Conservation (phyloP, 2,329 filamentous ascomycete species). For the Chalaropsis thielavioides region DNA sequence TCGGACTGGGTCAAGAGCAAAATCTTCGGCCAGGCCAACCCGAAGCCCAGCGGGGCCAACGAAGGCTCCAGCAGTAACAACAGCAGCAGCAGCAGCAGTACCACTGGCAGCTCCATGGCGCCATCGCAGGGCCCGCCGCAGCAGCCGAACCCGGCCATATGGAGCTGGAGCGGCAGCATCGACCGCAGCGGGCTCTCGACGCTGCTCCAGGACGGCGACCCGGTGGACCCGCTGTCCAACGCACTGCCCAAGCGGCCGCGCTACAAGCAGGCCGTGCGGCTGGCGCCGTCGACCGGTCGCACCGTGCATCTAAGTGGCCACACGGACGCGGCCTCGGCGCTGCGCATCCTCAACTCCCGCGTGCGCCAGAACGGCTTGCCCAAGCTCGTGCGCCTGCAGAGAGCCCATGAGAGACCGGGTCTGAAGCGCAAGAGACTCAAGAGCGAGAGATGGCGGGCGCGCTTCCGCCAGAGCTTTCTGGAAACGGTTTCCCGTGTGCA, state of each 20-base stretch:
- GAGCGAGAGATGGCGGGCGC: slow-evolving; percentile 52
- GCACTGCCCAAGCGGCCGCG: slow-evolving; percentile 1
- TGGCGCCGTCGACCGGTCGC: slow-evolving; percentile 32
- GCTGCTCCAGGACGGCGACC: slow-evolving; percentile 1
- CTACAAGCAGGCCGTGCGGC: slow-evolving; percentile 23
- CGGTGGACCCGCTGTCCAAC: slow-evolving; percentile 16
- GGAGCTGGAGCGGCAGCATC: slow-evolving; percentile 18
- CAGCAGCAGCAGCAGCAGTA: background rate
- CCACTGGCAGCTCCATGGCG: background rate
- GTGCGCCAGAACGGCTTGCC: slow-evolving; percentile 41
- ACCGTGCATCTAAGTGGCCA: slow-evolving; percentile 30
- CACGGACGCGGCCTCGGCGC: slow-evolving; percentile 32
- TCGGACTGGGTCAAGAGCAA: slow-evolving; percentile 10
- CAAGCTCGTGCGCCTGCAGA: slow-evolving; percentile 42
- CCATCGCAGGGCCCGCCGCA: slow-evolving; percentile 3
- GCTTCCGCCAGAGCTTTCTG: slow-evolving; percentile 56
- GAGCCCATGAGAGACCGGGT: slow-evolving; percentile 60
- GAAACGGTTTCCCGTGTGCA: slow-evolving; percentile 48
- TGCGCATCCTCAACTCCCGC: slow-evolving; percentile 30
- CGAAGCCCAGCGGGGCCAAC: background rate
- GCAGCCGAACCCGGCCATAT: slow-evolving; percentile 16
- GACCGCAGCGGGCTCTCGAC: slow-evolving; percentile 26
- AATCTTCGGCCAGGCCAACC: slow-evolving; percentile 12
- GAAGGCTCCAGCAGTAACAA: background rate
- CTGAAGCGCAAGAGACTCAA: slow-evolving; percentile 62